Conservation (phyloP, 2,329 filamentous ascomycete genomes). For the Salinomyces thailandicus region DNA sequence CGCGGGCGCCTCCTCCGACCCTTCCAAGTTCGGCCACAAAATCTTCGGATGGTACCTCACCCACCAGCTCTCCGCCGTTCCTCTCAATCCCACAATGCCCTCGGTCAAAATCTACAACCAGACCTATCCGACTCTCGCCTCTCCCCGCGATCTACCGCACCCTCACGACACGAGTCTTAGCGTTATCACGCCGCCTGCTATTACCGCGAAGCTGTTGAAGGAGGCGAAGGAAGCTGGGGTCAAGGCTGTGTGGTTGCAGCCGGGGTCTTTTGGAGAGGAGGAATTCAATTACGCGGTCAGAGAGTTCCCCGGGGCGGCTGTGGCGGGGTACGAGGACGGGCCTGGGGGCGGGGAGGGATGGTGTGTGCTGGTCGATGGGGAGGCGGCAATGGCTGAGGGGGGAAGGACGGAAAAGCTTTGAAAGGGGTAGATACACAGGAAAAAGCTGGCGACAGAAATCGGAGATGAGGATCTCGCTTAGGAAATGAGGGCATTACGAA, state of each 20-base stretch:
- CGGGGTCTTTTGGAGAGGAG: conserved; percentile 72
- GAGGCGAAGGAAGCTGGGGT: conserved; percentile 68
- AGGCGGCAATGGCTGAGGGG: conserved; percentile 48
- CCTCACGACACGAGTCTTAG: conserved; percentile 66
- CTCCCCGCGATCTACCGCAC: conserved; percentile 53
- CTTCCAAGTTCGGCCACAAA: conserved; percentile 79
- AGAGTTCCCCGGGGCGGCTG: conserved; percentile 55
- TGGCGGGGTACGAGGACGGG: conserved; percentile 57
- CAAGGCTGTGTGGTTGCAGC: conserved; percentile 76
- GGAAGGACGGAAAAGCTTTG: conserved; percentile 18
- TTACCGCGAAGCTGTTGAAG: conserved; percentile 62
- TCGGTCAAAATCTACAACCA: conserved; percentile 52
- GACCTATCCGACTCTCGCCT: conserved; percentile 54
- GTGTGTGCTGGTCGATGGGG: conserved; percentile 81
- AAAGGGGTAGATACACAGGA: background rate
- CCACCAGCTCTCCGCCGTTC: conserved; percentile 65
- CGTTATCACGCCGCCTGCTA: conserved; percentile 74
- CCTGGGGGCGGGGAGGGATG: conserved; percentile 64
- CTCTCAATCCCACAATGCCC: conserved; percentile 65
- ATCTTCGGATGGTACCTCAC: conserved; percentile 82
- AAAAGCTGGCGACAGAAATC: too few species aligned
- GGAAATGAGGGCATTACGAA: too few species aligned
- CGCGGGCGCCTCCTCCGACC: conserved; percentile 77
- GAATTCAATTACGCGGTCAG: conserved; percentile 58
- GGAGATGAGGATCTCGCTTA: too few species aligned